phyloP scores from a whole-genome alignment of 2,329 filamentous ascomycete genomes.

The Xylaria sp. region DNA sequence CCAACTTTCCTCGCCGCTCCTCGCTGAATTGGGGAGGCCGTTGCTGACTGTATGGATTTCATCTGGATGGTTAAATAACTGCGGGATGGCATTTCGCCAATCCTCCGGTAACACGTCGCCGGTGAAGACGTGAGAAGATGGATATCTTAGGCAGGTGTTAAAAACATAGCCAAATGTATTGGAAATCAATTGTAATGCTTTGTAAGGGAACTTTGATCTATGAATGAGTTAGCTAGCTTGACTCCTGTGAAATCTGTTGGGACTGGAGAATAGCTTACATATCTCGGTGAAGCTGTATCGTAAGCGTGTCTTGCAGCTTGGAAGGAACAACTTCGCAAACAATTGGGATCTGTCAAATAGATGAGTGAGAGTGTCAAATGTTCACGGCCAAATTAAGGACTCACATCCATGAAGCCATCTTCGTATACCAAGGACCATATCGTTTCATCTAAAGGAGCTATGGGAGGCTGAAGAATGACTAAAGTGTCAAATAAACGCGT shows the following conservation, averaged over 20 bases:
- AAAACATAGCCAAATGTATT: slow-evolving; percentile 48
- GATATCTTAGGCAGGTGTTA: slow-evolving; percentile 45
- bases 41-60: neutral
- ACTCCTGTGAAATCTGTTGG: neutral
- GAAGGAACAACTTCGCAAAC: slow-evolving; percentile 79
- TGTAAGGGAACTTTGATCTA: slow-evolving; percentile 44
- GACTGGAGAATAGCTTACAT: slow-evolving; percentile 50
- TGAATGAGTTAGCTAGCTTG: slow-evolving; percentile 33
- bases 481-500: slow-evolving; percentile 80
- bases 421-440: slow-evolving; percentile 70
- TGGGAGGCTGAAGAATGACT: slow-evolving; percentile 78
- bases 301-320: slow-evolving; percentile 61
- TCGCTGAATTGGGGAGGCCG: neutral
- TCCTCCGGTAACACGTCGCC: slow-evolving; percentile 37
- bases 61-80: slow-evolving; percentile 41
- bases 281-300: slow-evolving; percentile 72
- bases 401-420: slow-evolving; percentile 74
- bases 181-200: slow-evolving; percentile 41
- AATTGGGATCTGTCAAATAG: slow-evolving; percentile 67
- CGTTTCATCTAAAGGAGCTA: slow-evolving; percentile 64
- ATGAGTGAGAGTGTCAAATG: slow-evolving; percentile 36
- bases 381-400: slow-evolving; percentile 38
- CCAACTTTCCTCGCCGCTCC: slow-evolving; percentile 37
- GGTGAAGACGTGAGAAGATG: slow-evolving; percentile 45
- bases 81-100: slow-evolving; percentile 38